These are phyloP conservation scores for Globisporangium radiosum DNA, from an alignment of 352 stramenopile genomes.

Conservation along the genomic window DNA sequence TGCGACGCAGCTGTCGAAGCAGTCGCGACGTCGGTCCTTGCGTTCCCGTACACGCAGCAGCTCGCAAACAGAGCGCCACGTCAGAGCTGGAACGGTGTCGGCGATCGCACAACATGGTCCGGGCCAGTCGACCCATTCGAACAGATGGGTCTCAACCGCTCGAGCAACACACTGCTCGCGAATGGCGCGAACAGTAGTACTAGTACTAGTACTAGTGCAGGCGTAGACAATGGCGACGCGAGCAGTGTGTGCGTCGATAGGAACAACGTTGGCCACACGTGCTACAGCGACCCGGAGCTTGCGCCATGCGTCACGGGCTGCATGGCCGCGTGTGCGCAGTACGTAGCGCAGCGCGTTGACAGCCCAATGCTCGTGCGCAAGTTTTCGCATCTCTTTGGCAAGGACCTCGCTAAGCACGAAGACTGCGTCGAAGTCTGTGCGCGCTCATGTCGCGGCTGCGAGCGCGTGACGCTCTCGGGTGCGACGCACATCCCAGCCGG, in stretches of 20 bases:
- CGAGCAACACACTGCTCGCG: constrained; percentile 33
- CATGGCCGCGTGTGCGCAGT: constrained; percentile 34
- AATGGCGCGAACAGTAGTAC: too few species aligned
- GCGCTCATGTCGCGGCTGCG: constrained; percentile 55
- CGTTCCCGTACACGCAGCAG: constrained; percentile 43
- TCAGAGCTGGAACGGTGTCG: constrained; percentile 63
- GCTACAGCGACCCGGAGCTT: constrained; percentile 34
- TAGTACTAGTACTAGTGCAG: not conserved
- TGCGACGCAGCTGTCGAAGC: constrained; percentile 36
- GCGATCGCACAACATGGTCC: constrained; percentile 26
- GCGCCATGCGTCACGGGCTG: constrained; percentile 55
- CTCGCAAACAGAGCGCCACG: constrained; percentile 24
- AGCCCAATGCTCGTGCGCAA: constrained; percentile 28
- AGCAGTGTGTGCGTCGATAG: constrained; percentile 57
- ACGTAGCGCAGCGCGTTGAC: constrained; percentile 42
- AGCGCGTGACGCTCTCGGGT: constrained; percentile 49
- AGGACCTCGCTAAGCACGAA: constrained; percentile 58
- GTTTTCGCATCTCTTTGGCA: constrained; percentile 68
- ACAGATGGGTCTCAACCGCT: constrained; percentile 44
- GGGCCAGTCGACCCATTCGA: constrained; percentile 55
- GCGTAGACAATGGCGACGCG: constrained; percentile 14
- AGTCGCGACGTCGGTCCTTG: constrained; percentile 22
- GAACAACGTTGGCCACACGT: constrained; percentile 47
- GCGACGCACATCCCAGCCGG: constrained; percentile 24
- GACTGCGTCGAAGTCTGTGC: constrained; percentile 64